A percentile compares a stretch with the other conserved stretches of the same genome.
These are phyloP conservation scores for Leonotis leonurus DNA, from an alignment of 257 asterid genomes.

Conservation along the genomic window DNA sequence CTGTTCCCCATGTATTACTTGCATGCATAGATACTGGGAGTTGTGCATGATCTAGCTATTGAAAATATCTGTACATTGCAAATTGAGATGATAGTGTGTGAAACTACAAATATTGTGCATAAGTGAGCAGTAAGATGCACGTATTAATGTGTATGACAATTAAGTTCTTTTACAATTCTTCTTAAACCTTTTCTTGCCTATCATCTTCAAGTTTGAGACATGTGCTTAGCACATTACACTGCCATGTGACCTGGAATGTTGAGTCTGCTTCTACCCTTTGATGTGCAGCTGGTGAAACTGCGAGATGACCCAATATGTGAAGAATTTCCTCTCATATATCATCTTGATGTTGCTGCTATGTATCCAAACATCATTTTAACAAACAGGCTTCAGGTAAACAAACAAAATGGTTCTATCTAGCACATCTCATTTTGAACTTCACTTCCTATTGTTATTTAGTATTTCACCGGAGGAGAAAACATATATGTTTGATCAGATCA, in stretches of 20 bases:
- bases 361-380: constrained; percentile 96
- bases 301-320: constrained; percentile 74
- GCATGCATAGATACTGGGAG: neutral
- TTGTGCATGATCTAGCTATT: constrained; percentile 7
- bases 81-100: constrained; percentile 3
- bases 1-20: neutral
- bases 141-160: neutral
- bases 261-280: constrained; percentile 21
- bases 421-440: constrained; percentile 15
- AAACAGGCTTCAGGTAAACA: constrained; percentile 94
- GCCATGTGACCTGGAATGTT: constrained; percentile 11
- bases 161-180: constrained; percentile 1
- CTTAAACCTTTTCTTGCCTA: neutral
- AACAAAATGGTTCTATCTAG: constrained; percentile 13
- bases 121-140: neutral
- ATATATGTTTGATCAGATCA: too few species aligned
- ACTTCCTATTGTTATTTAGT: neutral
- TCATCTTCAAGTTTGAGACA: neutral
- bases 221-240: constrained; percentile 9
- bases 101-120: neutral
- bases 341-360: constrained; percentile 99
- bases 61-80: neutral
- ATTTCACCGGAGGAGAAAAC: constrained; percentile 3
- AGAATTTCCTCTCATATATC: constrained; percentile 94
- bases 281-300: constrained; percentile 65